Percentiles rank a stretch among this genome's conserved stretches.
Conservation (phyloP, 2,329 filamentous ascomycete species). For the Xenoacremonium recifei region DNA sequence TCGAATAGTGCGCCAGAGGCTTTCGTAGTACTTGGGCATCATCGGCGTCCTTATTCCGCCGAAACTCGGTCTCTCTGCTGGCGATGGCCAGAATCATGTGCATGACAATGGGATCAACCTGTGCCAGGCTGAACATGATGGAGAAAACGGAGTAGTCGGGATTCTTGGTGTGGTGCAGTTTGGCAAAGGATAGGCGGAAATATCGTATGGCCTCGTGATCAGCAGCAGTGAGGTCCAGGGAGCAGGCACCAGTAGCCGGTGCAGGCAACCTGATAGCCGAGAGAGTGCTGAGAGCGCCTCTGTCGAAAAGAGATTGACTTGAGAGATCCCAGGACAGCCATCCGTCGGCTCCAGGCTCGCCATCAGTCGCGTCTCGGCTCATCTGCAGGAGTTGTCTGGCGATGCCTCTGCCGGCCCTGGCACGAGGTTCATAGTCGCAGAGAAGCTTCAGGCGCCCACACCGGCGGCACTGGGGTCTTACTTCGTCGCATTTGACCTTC, state of each 20-base stretch:
- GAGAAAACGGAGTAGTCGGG: conserved; percentile 33
- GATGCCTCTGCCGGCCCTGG: conserved; percentile 2
- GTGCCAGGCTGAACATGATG: conserved; percentile 33
- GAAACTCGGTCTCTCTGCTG: conserved; percentile 29
- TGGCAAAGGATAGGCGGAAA: conserved; percentile 35
- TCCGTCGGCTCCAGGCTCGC: too few species aligned
- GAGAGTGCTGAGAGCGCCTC: conserved; percentile 1
- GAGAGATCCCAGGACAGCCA: too few species aligned
- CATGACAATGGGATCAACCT: conserved; percentile 34
- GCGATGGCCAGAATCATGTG: conserved; percentile 34
- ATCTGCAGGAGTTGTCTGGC: neutral
- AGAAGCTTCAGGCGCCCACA: conserved; percentile 24
- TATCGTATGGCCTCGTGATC: conserved; percentile 36
- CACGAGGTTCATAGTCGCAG: conserved; percentile 27
- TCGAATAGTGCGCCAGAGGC: conserved; percentile 29
- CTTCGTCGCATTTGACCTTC: conserved; percentile 33
- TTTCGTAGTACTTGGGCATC: conserved; percentile 6
- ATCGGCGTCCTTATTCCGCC: conserved; percentile 12
- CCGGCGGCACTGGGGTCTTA: conserved; percentile 22
- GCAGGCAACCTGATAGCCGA: conserved; percentile 2
- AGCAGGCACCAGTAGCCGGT: conserved; percentile 13
- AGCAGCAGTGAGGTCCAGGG: conserved; percentile 23
- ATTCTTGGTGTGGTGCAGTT: conserved; percentile 35
- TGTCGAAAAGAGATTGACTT: conserved; percentile 1
- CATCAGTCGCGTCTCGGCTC: neutral